Base-by-base conservation (phyloP, 2,329 filamentous ascomycete genomes). In the Colletotrichum graminicola region DNA sequence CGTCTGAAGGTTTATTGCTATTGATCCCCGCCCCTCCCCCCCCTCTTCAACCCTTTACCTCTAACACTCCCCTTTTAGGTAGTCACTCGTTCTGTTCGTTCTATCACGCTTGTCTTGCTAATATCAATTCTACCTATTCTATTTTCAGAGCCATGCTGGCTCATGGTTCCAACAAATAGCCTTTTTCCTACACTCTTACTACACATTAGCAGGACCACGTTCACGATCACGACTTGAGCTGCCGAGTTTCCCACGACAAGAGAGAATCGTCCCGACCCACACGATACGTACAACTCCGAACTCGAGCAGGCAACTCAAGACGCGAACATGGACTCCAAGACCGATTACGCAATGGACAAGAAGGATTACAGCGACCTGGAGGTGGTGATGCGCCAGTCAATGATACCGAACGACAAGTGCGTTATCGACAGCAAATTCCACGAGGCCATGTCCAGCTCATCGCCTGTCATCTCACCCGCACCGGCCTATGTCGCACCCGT, bases 141-240 rank as follows among this genome's bases (percentile, higher is more conserved):
- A 34, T 49, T 47, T 49, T 47, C 56, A 14, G 45, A 39, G 59
- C 59, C 59, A 62, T 62, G 59, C 59, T 62, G 59, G 59, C 59
- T 49, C 59, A 49, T 62, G 59, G 59, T 55, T 55, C 52, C 36
- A 55, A 36, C 5, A 49, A 49, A 49, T 34, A 45, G 39, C 26
- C 59, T 36, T n/a, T 12, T 5, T n/a, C 41, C 59, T n/a, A 47
- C 29, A 3, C 16, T 62, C 36, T 16, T 29, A 6, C 52, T 36
- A 55, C 21, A 34, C 52, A 36, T 34, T 12, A 32, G 52, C 32
- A n/a, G 52, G 52, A 1, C 32, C 52, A 39, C 52, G 18, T 36
- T 23, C 32, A 55, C 52, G 32, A 36, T n/a, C 52, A 36, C 32
- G 32, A 55, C 11, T 52, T 36, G 52, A 55, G 32, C 32, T 34